These are phyloP conservation scores for Colletotrichum trifolii DNA, from an alignment of 2,329 filamentous ascomycete species.

Conservation along the genomic window DNA sequence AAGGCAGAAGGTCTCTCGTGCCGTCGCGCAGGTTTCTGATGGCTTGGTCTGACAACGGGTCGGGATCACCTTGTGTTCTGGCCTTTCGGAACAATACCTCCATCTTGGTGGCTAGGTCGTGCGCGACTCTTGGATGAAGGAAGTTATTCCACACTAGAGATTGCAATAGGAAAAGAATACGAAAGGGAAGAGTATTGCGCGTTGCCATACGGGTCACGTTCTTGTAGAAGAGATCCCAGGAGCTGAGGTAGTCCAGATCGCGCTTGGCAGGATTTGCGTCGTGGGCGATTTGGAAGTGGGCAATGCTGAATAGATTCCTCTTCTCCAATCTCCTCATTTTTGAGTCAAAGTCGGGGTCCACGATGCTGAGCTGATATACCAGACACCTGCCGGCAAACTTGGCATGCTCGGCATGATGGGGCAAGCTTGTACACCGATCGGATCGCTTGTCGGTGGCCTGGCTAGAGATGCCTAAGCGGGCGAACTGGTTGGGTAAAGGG, in stretches of 20 bases:
- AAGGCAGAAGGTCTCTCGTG: constrained; percentile 63
- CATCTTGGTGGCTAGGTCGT: constrained; percentile 57
- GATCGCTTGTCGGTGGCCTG: neutral
- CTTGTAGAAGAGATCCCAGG: constrained; percentile 39
- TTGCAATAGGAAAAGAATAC: constrained; percentile 70
- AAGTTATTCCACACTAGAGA: constrained; percentile 72
- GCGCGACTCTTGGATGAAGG: constrained; percentile 65
- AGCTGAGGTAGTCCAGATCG: constrained; percentile 37
- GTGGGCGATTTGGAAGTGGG: constrained; percentile 37
- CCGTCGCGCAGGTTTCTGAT: constrained; percentile 63
- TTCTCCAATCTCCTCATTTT: constrained; percentile 39
- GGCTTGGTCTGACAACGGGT: constrained; percentile 62
- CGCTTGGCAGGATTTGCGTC: constrained; percentile 2
- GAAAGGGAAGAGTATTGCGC: constrained; percentile 58
- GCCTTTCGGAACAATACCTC: constrained; percentile 42
- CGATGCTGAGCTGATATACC: constrained; percentile 54
- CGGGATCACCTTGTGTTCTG: constrained; percentile 40
- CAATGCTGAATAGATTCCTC: constrained; percentile 28
- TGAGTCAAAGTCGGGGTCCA: constrained; percentile 41
- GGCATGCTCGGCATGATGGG: constrained; percentile 43
- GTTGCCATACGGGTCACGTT: constrained; percentile 29
- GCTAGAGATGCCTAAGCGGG: neutral
- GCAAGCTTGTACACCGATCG: constrained; percentile 37
- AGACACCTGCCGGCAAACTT: constrained; percentile 54
- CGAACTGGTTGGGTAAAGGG: neutral